Evolutionary conservation across 1,139 yeast species (phyloP), one percentile per base, ranked within the genome.

Genomic region (Zygosaccharomyces pseudobailii): DNA sequence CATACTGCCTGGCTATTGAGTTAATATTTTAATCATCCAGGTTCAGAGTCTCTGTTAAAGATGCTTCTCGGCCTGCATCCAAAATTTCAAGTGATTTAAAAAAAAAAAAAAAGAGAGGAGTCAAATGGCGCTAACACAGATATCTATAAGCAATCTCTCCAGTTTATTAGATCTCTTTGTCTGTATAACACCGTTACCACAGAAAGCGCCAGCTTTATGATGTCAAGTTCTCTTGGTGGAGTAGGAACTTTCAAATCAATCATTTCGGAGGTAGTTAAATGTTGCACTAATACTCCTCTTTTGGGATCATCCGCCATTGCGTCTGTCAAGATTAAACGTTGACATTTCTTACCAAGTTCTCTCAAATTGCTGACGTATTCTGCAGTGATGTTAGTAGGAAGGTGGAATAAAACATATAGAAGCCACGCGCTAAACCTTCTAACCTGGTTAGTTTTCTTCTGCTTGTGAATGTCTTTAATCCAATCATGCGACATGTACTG

Each of bases 401-500:
- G 40, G 44, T 58, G 57, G 7, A 62, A 24, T 7, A 63, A 38
- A 3, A 57, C 46, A 45, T 59, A 62, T 6, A 63, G 45, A 9
- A 62, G 46, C 68, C 68, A 64, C 41, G 54, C 52, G 2, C 52
- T 48, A 13, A 62, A 36, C 21, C 47, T 47, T 3, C 34, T 31
- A 1, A 50, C 41, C 19, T 53, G 45, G 8, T 42, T 41, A 6
- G 46, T 46, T 36, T 51, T 54, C 35, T 55, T 55, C 32, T 40
- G 45, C 44, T 53, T 57, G 9, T 50, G 23, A 5, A 62, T 55
- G n/a, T 49, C 56, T 31, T 54, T 55, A 3, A 61, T 21, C 66
- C 65, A 61, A 6, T 51, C 52, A 36, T 58, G 59, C 1, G 51
- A 42, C 61, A 63, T 55, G 43, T 56, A 61, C 25, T 57, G 57